A percentile compares a stretch with the other conserved stretches of the same genome.
These are phyloP conservation scores for Vanilla planifolia DNA, from an alignment of 106 monocot genomes.

Conservation along the genomic window DNA sequence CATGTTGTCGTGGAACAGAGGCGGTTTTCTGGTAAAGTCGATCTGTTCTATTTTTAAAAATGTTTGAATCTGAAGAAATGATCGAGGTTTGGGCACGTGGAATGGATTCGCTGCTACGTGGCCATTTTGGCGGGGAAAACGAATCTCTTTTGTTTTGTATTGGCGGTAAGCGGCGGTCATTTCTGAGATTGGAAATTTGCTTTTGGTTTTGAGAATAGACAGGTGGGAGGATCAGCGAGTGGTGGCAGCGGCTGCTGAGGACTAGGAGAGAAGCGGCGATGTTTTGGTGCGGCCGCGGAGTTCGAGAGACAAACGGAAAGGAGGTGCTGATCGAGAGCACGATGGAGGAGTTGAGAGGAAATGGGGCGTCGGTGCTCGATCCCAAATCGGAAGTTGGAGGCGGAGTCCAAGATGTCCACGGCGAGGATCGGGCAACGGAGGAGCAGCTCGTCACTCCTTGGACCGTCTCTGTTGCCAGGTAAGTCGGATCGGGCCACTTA, in stretches of 20 bases:
- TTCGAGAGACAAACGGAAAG: background rate
- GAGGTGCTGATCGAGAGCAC: constrained; percentile 12
- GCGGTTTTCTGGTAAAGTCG: background rate
- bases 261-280: background rate
- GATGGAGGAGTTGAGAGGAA: constrained; percentile 10
- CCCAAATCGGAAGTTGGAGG: constrained; percentile 45
- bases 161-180: background rate
- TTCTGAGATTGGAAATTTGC: background rate
- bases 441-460: constrained; percentile 89
- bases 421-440: constrained; percentile 88
- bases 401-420: constrained; percentile 69
- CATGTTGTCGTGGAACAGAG: background rate
- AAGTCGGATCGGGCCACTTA: background rate
- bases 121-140: background rate
- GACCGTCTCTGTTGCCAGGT: constrained; percentile 89
- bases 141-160: background rate
- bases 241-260: background rate
- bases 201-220: background rate
- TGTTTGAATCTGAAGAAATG: background rate
- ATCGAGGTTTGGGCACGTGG: background rate
- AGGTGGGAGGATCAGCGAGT: background rate
- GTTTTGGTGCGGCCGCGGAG: background rate
- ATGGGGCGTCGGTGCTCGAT: constrained; percentile 2
- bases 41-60: background rate
- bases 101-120: background rate